A percentile compares a stretch with the other conserved stretches of the same genome.
These are phyloP conservation scores for Gossypium lobatum DNA, from an alignment of 441 rosid species.

Conservation along the genomic window DNA sequence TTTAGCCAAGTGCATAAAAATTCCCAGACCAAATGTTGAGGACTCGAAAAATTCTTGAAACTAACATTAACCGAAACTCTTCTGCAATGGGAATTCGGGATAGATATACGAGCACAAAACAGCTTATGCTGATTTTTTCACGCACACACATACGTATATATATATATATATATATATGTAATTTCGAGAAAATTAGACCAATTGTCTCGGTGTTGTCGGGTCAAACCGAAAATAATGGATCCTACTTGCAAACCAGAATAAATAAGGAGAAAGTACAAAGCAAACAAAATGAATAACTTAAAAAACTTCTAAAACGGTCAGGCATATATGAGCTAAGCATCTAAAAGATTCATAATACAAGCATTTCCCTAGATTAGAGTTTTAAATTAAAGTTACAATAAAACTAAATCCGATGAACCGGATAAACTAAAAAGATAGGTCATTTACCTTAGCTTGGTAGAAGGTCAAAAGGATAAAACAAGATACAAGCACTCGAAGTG, in stretches of 20 bases:
- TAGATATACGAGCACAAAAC: conserved; percentile 74
- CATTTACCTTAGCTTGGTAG: conserved; percentile 13
- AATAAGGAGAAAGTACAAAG: neutral
- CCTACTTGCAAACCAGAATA: neutral
- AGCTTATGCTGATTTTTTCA: conserved; percentile 23
- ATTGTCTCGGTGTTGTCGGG: neutral
- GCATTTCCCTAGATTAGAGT: neutral
- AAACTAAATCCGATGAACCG: conserved; percentile 13
- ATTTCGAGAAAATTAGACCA: neutral
- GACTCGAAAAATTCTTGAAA: neutral
- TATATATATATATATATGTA: too few relatives aligned
- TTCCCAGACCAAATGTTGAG: too few relatives aligned
- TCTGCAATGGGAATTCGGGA: conserved; percentile 81
- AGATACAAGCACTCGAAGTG: neutral
- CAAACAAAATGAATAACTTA: neutral
- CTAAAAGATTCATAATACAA: conserved; percentile 11
- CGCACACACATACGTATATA: neutral
- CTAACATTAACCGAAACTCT: conserved; percentile 18
- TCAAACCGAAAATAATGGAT: neutral
- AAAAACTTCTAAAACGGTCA: neutral
- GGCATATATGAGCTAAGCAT: neutral
- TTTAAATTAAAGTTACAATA: conserved; percentile 12
- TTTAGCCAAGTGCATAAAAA: too few relatives aligned
- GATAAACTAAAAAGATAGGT: neutral
- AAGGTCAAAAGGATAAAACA: conserved; percentile 17